These are phyloP conservation scores for Venturia carpophila DNA, from an alignment of 2,329 filamentous ascomycete genomes.

Conservation along the genomic window DNA sequence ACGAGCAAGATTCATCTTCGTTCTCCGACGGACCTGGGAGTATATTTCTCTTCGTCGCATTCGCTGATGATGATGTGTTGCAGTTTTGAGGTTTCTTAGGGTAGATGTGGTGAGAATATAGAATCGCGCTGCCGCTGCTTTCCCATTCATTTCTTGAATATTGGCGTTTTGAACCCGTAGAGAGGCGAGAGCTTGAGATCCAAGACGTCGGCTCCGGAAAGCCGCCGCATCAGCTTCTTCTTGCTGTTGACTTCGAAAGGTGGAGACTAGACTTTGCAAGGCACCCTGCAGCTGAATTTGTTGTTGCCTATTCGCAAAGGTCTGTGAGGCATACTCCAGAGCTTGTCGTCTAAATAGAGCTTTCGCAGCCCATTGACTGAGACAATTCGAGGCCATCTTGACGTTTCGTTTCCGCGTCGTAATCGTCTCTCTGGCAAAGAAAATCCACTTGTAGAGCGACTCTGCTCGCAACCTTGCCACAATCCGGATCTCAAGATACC, in stretches of 20 bases:
- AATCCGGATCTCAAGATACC: slow-evolving; percentile 45
- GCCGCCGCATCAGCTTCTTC: slow-evolving; percentile 24
- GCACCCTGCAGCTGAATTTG: slow-evolving; percentile 25
- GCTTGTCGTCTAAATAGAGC: slow-evolving; percentile 5
- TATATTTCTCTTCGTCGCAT: slow-evolving; percentile 50
- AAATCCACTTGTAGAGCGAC: slow-evolving; percentile 53
- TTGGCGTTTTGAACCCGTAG: slow-evolving; percentile 35
- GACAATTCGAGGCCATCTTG: slow-evolving; percentile 1
- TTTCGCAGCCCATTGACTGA: slow-evolving; percentile 21
- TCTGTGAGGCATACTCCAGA: slow-evolving; percentile 27
- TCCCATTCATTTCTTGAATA: slow-evolving; percentile 37
- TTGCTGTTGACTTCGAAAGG: neutral
- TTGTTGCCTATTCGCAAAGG: slow-evolving; percentile 28
- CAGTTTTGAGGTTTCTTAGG: slow-evolving; percentile 45
- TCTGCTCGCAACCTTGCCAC: slow-evolving; percentile 50
- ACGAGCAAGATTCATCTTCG: slow-evolving; percentile 48
- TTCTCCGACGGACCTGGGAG: slow-evolving; percentile 42
- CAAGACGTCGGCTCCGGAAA: slow-evolving; percentile 33
- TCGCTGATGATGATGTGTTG: slow-evolving; percentile 43
- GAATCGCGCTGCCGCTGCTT: slow-evolving; percentile 49
- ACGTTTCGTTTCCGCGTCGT: slow-evolving; percentile 21
- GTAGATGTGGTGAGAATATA: slow-evolving; percentile 46
- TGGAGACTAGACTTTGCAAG: slow-evolving; percentile 24
- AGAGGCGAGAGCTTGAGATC: slow-evolving; percentile 31
- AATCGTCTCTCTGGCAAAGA: slow-evolving; percentile 37